Evolutionary conservation across 768 basidiomycete species (phyloP).

Genomic region (Neoboletus magnificus): DNA sequence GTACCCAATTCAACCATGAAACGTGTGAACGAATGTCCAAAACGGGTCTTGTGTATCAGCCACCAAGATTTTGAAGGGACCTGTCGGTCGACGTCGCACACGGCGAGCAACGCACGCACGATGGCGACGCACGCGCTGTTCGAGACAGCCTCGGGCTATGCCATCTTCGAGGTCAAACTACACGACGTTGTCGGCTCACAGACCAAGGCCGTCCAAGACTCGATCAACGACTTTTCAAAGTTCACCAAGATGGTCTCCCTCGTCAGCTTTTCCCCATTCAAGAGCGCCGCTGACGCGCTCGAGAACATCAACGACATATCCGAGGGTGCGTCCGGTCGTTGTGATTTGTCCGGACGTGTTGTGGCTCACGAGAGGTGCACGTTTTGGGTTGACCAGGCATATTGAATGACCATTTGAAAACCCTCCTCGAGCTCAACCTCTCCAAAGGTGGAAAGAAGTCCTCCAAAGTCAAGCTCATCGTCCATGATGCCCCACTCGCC

Average conservation of each 20-base stretch:
- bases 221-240: constrained; percentile 80
- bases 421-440: constrained; percentile 84
- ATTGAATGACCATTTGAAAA: constrained; percentile 77
- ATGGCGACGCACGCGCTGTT: constrained; percentile 87
- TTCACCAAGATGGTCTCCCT: constrained; percentile 92
- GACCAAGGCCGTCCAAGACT: constrained; percentile 75
- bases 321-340: constrained; percentile 60
- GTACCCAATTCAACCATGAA: neutral
- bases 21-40: constrained; percentile 7
- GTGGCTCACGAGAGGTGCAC: neutral
- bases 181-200: constrained; percentile 84
- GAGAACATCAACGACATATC: constrained; percentile 97
- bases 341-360: neutral
- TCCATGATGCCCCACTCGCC: constrained; percentile 73
- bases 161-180: constrained; percentile 84
- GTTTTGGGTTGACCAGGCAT: constrained; percentile 50
- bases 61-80: constrained; percentile 23
- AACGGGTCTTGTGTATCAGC: neutral
- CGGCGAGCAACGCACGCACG: constrained; percentile 29
- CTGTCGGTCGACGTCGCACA: constrained; percentile 31
- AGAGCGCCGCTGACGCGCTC: constrained; percentile 87
- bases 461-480: constrained; percentile 67
- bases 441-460: constrained; percentile 66
- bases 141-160: constrained; percentile 93
- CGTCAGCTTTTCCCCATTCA: constrained; percentile 91